Evolutionary conservation across 164 flowering plant genomes (phyloP).

Genomic region (Magnolia kwangsiensis): DNA sequence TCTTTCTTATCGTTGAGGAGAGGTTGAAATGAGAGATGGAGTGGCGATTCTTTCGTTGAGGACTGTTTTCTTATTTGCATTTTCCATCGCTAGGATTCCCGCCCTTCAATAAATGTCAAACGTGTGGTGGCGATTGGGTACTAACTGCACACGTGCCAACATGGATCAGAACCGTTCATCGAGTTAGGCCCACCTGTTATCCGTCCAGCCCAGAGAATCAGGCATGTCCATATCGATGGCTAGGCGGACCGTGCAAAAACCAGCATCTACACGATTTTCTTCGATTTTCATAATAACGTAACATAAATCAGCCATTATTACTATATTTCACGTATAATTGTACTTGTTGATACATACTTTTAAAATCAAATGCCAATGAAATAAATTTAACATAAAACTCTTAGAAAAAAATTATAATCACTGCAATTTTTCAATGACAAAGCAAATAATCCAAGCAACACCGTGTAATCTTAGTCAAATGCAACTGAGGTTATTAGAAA

Average conservation of each 20-base stretch:
- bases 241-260: too few relatives aligned
- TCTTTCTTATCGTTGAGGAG: constrained; percentile 59
- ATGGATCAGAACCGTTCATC: background rate
- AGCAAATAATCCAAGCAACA: too few relatives aligned
- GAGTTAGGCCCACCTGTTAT: background rate
- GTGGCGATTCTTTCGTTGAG: background rate
- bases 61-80: background rate
- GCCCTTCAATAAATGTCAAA: background rate
- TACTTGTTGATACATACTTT: too few relatives aligned
- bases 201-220: background rate
- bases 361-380: too few relatives aligned
- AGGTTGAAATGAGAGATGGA: constrained; percentile 36
- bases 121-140: background rate
- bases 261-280: too few relatives aligned
- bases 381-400: too few relatives aligned
- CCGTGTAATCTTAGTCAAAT: too few relatives aligned
- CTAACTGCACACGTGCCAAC: background rate
- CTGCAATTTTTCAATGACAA: too few relatives aligned
- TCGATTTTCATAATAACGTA: too few relatives aligned
- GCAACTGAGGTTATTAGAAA: too few relatives aligned
- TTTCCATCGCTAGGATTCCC: background rate
- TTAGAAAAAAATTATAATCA: too few relatives aligned
- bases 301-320: too few relatives aligned
- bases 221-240: background rate
- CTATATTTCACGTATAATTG: rapidly evolving